phyloP scores from a whole-genome alignment of 441 rosid species.

The Rhodomyrtus psidioides region DNA sequence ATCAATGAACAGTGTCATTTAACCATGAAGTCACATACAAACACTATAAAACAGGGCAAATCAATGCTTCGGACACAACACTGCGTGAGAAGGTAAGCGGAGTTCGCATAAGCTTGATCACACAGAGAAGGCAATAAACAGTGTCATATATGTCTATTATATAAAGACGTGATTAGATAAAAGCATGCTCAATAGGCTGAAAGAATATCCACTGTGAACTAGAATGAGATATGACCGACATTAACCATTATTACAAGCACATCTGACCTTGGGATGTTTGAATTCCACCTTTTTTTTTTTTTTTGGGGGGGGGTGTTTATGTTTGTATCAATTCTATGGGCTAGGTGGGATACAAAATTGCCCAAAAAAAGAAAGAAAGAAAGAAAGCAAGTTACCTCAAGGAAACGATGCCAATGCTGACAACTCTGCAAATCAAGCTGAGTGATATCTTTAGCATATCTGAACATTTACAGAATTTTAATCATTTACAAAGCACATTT shows the following conservation, averaged over 20 bases:
- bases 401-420: slow-evolving; percentile 80
- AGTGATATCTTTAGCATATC: slow-evolving; percentile 63
- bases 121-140: not conserved
- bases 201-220: not conserved
- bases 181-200: not conserved
- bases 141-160: not conserved
- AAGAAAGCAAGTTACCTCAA: slow-evolving; percentile 50
- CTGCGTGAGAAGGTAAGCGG: not conserved
- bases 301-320: not conserved
- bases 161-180: not conserved
- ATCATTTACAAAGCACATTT: slow-evolving; percentile 6
- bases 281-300: not conserved
- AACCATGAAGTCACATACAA: not conserved
- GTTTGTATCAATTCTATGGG: too few relatives aligned
- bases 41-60: not conserved
- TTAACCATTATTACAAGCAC: not conserved
- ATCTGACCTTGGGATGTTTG: not conserved
- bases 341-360: not conserved
- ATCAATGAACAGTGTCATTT: not conserved
- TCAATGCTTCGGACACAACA: not conserved
- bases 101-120: not conserved
- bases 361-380: not conserved
- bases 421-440: slow-evolving; percentile 78
- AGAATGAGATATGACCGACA: not conserved
- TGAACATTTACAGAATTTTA: slow-evolving; percentile 20